phyloP scores from a whole-genome alignment of 257 asterid genomes.

The Solanum verrucosum region DNA sequence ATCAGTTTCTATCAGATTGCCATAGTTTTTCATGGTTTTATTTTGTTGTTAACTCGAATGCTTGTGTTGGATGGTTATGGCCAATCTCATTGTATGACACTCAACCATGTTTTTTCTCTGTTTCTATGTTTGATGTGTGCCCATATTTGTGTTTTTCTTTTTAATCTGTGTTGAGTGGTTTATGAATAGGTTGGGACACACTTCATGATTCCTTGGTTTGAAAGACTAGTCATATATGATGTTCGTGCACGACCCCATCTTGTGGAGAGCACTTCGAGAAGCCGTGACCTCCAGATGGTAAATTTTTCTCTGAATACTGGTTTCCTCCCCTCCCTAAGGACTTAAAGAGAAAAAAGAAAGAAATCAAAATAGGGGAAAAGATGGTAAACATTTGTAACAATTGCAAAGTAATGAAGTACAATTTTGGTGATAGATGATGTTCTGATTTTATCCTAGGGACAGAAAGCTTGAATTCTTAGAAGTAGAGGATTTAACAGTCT shows the following conservation, averaged over 20 bases:
- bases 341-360: background rate
- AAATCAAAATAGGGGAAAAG: background rate
- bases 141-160: background rate
- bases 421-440: background rate
- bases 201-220: no score
- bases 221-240: constrained; percentile 68
- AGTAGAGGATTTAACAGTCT: background rate
- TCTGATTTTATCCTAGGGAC: background rate
- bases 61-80: background rate
- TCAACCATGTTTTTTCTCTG: background rate
- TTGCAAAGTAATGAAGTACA: background rate
- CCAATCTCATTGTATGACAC: background rate
- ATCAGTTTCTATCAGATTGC: background rate
- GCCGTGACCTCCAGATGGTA: constrained; percentile 98
- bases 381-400: background rate
- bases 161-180: background rate
- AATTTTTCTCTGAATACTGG: background rate
- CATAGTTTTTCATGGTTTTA: background rate
- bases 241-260: constrained; percentile 65
- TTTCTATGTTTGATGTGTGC: background rate
- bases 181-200: constrained; percentile 27
- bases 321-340: background rate
- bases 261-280: constrained; percentile 91
- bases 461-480: background rate
- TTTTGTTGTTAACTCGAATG: background rate